Conservation (phyloP, 2,329 filamentous ascomycete genomes). For the Fusarium pininemorale region DNA sequence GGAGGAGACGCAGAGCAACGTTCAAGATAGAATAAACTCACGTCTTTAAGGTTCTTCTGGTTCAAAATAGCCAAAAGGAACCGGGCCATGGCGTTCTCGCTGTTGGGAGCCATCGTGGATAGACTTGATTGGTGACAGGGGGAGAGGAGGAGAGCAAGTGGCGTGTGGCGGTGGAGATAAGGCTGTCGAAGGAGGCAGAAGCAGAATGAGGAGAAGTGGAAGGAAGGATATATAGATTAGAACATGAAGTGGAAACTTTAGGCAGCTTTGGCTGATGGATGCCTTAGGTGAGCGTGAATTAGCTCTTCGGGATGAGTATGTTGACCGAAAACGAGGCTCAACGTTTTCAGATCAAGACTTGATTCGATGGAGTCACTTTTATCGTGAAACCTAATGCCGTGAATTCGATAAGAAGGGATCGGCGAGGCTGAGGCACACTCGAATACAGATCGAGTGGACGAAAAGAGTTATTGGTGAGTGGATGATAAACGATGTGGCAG, state of each 20-base stretch:
- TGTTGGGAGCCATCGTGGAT: slow-evolving; percentile 61
- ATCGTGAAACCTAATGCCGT: slow-evolving; percentile 11
- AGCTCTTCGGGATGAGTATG: not conserved
- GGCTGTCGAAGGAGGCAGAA: slow-evolving; percentile 30
- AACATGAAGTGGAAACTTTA: slow-evolving; percentile 21
- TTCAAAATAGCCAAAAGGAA: slow-evolving; percentile 68
- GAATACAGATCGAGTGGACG: slow-evolving; percentile 8
- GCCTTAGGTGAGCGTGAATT: slow-evolving; percentile 28
- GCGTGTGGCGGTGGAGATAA: slow-evolving; percentile 12
- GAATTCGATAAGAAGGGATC: slow-evolving; percentile 5
- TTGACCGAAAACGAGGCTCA: slow-evolving; percentile 11
- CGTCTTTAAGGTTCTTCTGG: slow-evolving; percentile 69
- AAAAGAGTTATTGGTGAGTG: not conserved
- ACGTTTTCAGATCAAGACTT: not conserved
- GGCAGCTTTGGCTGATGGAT: slow-evolving; percentile 34
- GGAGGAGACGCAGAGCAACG: not conserved
- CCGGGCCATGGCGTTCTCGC: slow-evolving; percentile 65
- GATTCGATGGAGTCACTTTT: slow-evolving; percentile 17
- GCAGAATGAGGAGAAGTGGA: slow-evolving; percentile 23
- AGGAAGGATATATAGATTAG: slow-evolving; percentile 28
- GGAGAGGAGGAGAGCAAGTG: not conserved
- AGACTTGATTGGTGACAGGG: not conserved
- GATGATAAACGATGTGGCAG: slow-evolving; percentile 10
- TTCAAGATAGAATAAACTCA: slow-evolving; percentile 48
- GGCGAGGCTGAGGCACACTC: slow-evolving; percentile 13